Base-by-base conservation (phyloP, 2,329 filamentous ascomycete species). In the Penicillium fuscoglaucum region DNA sequence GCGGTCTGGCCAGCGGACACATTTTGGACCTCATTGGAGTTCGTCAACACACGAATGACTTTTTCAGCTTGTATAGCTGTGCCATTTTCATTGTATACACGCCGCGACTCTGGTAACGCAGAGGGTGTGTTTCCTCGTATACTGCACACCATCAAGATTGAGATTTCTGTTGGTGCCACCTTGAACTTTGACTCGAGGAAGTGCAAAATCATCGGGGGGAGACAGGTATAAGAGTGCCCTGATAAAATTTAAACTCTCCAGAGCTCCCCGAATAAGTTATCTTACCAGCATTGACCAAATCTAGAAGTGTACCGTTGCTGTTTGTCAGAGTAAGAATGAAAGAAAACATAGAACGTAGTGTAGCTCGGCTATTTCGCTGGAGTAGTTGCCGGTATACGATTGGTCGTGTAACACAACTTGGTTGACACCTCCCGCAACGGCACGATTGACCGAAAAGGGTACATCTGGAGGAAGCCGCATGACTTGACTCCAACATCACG, bases 311-410 rank as follows among this genome's bases (percentile, higher is more conserved):
- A 64, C 6, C 58, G 31, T 7, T 0, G 66, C 44, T 67, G 61
- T 12, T 66, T 63, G 8, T 64, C 47, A 4, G 62, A 66, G 31
- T 59, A 64, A 9, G 61, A 39, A 15, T 79, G 76, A 0, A 74
- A 73, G 54, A 77, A 80, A 0, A 68, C 41, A 6, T 52, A 57
- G 51, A 82, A 82, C 0, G 79, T 70, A 1, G 76, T 77, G 56
- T 76, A 80, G 0, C 77, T 77, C 2, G 80, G 80, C 79, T 80
- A 82, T 0, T 78, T 81, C 1, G 79, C 77, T 75, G 0, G 67
- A 64, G 57, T 81, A 82, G 5, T 74, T 63, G 1, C 74, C 75
- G 0, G 72, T 73, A 52, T 78, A 80, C 0, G 78, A 67, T 49
- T 70, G 70, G 0, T 79, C 80, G 54, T 83, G 81, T 12, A 82